Percentiles rank a stretch among this genome's conserved stretches.
Conservation (phyloP, 345 rosid genomes). For the Aquilaria sinensis region DNA sequence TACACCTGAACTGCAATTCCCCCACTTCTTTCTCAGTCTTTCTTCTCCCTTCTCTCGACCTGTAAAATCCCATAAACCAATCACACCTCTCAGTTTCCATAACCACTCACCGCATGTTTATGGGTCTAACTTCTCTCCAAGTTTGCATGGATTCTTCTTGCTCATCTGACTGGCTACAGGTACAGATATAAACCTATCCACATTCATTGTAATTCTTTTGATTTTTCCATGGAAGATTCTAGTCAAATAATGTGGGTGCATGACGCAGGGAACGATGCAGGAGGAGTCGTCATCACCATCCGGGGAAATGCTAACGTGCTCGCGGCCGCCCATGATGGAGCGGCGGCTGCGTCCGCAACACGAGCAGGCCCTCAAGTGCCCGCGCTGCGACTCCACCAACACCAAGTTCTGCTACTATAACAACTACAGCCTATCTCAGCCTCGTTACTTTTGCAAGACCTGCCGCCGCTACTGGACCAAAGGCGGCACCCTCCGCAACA, state of each 20-base stretch:
- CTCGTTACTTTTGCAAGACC: constrained; percentile 95
- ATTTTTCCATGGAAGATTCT: constrained; percentile 1
- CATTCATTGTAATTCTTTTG: constrained; percentile 6
- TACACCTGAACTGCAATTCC: not conserved
- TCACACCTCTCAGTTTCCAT: not conserved
- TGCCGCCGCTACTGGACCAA: constrained; percentile 99
- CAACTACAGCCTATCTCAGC: constrained; percentile 97
- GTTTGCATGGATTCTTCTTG: constrained; percentile 80
- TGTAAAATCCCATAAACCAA: not conserved
- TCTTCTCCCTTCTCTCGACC: constrained; percentile 4
- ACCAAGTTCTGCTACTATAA: constrained; percentile 98
- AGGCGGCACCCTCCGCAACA: constrained; percentile 92
- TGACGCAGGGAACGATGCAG: constrained; percentile 41
- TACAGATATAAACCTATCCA: constrained; percentile 12
- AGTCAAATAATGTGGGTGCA: not conserved
- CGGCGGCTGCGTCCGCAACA: constrained; percentile 88
- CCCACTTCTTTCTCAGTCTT: constrained; percentile 11
- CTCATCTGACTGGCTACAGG: constrained; percentile 89
- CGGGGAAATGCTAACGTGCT: constrained; percentile 72
- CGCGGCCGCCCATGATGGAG: constrained; percentile 94
- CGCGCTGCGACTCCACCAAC: constrained; percentile 88
- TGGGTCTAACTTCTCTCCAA: constrained; percentile 79
- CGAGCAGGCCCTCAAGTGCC: constrained; percentile 90
- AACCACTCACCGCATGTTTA: constrained; percentile 2
- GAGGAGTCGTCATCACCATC: constrained; percentile 74